These are phyloP conservation scores for Eutrema salsugineum DNA, from an alignment of 441 rosid species.

Conservation along the genomic window DNA sequence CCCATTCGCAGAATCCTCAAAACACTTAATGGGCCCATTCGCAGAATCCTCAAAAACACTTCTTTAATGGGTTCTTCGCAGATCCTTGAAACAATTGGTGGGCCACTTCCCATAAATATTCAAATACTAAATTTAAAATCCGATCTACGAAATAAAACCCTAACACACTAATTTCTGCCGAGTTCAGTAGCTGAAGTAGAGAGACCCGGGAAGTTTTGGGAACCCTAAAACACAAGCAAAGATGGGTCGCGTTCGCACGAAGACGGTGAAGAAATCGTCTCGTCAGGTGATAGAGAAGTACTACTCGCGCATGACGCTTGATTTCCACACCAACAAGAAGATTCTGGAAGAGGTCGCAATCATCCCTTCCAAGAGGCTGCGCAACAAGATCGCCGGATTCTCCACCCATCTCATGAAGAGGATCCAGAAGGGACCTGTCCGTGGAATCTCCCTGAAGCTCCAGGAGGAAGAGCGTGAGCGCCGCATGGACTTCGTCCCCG, in stretches of 20 bases:
- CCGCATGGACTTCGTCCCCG: constrained; percentile 54
- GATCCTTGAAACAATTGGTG: no score
- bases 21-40: no score
- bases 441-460: constrained; percentile 49
- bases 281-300: constrained; percentile 49
- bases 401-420: constrained; percentile 54
- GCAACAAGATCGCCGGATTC: constrained; percentile 59
- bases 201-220: not conserved
- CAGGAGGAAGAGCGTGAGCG: constrained; percentile 58
- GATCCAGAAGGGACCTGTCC: constrained; percentile 50
- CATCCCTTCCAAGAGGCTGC: constrained; percentile 47
- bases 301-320: constrained; percentile 49
- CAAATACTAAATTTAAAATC: no score
- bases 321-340: constrained; percentile 52
- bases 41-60: no score
- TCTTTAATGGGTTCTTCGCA: no score
- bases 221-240: not conserved
- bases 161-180: constrained; percentile 10
- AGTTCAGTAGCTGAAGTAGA: not conserved
- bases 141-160: not conserved
- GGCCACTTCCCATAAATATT: no score
- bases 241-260: constrained; percentile 54
- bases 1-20: no score
- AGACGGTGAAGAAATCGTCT: constrained; percentile 54
- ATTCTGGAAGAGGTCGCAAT: constrained; percentile 48